A percentile compares a stretch with the other conserved stretches of the same genome.
Evolutionary conservation across 2,329 filamentous ascomycete genomes (phyloP).

Genomic region (Orbilia blumenaviensis): DNA sequence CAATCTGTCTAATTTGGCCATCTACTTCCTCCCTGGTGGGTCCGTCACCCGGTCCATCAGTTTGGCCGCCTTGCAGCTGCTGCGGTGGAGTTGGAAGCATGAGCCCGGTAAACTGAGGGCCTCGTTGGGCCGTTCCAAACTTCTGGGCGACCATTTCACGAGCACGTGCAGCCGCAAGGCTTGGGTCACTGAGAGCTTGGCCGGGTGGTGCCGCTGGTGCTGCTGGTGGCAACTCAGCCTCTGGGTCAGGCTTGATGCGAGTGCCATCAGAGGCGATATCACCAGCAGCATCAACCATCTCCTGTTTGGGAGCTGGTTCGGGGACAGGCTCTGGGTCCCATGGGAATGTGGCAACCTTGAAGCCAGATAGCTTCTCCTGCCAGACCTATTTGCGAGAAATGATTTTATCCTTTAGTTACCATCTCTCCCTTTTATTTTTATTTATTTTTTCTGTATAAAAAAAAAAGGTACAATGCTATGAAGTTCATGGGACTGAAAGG

Average conservation of each 20-base stretch:
- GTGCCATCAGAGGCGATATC: slow-evolving; percentile 56
- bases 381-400: slow-evolving; percentile 72
- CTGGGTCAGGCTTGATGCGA: slow-evolving; percentile 64
- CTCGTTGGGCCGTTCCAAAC: slow-evolving; percentile 31
- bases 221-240: slow-evolving; percentile 60
- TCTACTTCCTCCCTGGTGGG: slow-evolving; percentile 53
- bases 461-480: no score
- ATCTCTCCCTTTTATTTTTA: no score
- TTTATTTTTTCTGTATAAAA: no score
- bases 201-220: slow-evolving; percentile 58
- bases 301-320: slow-evolving; percentile 59
- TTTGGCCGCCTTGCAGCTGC: slow-evolving; percentile 57
- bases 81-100: slow-evolving; percentile 59
- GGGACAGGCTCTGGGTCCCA: slow-evolving; percentile 79
- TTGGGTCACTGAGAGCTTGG: slow-evolving; percentile 58
- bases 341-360: slow-evolving; percentile 86
- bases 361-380: slow-evolving; percentile 87
- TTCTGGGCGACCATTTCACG: slow-evolving; percentile 57
- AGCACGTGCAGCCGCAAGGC: slow-evolving; percentile 56
- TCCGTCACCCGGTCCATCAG: slow-evolving; percentile 57
- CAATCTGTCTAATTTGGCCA: slow-evolving; percentile 35
- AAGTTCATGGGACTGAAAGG: neutral
- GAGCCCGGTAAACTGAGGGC: slow-evolving; percentile 23
- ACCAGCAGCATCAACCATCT: slow-evolving; percentile 57
- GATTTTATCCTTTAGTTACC: neutral